These are phyloP conservation scores for Bipolaris bicolor DNA, from an alignment of 2,329 filamentous ascomycete genomes.

Conservation along the genomic window DNA sequence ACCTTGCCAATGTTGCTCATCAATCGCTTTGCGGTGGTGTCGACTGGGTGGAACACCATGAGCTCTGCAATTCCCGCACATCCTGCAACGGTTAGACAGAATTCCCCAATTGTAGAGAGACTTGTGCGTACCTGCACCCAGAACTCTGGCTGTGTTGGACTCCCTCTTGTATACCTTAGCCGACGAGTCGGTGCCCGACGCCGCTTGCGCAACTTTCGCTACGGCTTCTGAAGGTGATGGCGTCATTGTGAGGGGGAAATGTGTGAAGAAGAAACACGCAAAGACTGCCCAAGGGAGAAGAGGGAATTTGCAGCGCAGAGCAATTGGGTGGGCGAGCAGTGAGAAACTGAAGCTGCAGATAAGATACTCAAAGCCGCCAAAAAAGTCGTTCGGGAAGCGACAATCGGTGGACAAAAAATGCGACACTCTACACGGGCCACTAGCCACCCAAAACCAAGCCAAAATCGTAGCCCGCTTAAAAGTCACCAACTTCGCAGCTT, in stretches of 20 bases:
- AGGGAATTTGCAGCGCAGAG: conserved; percentile 18
- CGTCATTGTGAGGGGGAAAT: conserved; percentile 27
- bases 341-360: conserved; percentile 17
- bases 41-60: conserved; percentile 79
- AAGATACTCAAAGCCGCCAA: conserved; percentile 8
- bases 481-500: too few species aligned
- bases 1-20: conserved; percentile 95
- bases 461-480: too few species aligned
- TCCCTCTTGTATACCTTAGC: conserved; percentile 77
- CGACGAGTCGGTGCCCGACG: conserved; percentile 46
- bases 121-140: conserved; percentile 80
- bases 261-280: background rate
- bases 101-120: background rate
- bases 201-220: conserved; percentile 37
- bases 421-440: too few species aligned
- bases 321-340: conserved; percentile 14
- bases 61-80: conserved; percentile 92
- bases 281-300: background rate
- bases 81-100: conserved; percentile 61
- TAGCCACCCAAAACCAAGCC: too few species aligned
- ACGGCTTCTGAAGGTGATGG: conserved; percentile 39
- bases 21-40: conserved; percentile 97
- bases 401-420: too few species aligned
- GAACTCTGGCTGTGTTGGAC: conserved; percentile 83
- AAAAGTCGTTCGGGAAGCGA: conserved; percentile 21